phyloP scores from a whole-genome alignment of 352 stramenopile species.

The Phytophthora sp. region DNA sequence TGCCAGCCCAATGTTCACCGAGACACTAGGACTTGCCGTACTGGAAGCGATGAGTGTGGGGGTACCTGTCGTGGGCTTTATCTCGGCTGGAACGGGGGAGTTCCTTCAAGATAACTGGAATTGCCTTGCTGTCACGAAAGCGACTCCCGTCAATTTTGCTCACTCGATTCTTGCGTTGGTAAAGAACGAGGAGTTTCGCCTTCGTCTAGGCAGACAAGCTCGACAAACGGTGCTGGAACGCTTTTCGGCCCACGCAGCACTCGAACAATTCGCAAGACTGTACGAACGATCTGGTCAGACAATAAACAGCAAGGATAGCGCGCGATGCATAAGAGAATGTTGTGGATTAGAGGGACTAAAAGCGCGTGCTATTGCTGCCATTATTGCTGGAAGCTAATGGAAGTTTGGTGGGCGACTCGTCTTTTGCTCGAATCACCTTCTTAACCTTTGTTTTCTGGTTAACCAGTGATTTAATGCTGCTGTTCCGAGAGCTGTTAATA shows the following conservation, averaged over 20 bases:
- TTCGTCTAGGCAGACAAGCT: constrained; percentile 40
- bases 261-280: constrained; percentile 44
- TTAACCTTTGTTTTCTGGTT: constrained; percentile 45
- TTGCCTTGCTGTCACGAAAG: constrained; percentile 42
- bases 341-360: constrained; percentile 19
- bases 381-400: constrained; percentile 34
- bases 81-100: constrained; percentile 46
- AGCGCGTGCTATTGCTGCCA: constrained; percentile 21
- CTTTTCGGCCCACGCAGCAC: constrained; percentile 34
- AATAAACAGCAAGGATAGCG: not conserved
- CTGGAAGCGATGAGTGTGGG: constrained; percentile 69
- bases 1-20: constrained; percentile 47
- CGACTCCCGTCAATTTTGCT: constrained; percentile 37
- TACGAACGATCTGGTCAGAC: constrained; percentile 49
- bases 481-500: constrained; percentile 36
- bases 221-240: constrained; percentile 42
- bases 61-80: constrained; percentile 58
- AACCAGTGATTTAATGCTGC: constrained; percentile 44
- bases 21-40: constrained; percentile 60
- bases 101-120: constrained; percentile 57
- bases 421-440: constrained; percentile 33
- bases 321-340: constrained; percentile 9
- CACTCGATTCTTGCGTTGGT: constrained; percentile 40
- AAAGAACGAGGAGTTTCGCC: constrained; percentile 24
- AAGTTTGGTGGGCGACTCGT: constrained; percentile 32